A percentile compares a stretch with the other conserved stretches of the same genome.
Conservation (phyloP, 2,329 filamentous ascomycete genomes). For the Colletotrichum sp. region DNA sequence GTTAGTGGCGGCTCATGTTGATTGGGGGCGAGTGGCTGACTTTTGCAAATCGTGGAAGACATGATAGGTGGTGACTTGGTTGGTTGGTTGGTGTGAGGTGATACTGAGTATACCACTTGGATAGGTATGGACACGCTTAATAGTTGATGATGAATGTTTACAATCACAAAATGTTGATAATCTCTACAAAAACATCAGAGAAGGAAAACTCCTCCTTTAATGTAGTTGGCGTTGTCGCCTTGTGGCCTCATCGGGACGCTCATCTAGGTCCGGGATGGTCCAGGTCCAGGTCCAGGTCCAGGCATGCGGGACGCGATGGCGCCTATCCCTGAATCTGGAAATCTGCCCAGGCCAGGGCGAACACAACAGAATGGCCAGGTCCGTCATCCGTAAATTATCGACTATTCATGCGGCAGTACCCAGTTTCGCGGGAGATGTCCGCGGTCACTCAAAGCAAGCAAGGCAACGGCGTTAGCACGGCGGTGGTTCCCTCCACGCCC, state of each 20-base stretch:
- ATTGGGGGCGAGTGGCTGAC: neutral
- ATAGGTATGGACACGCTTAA: neutral
- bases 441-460: neutral
- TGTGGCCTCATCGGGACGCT: slow-evolving; percentile 26
- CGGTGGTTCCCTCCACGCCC: neutral
- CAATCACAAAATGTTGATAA: neutral
- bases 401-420: slow-evolving; percentile 3
- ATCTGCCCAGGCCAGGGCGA: neutral
- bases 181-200: neutral
- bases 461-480: neutral
- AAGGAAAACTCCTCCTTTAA: slow-evolving; percentile 8
- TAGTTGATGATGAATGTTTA: neutral
- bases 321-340: slow-evolving; percentile 8
- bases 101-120: neutral
- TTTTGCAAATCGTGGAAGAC: slow-evolving; percentile 10
- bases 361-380: slow-evolving; percentile 9
- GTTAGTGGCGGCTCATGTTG: neutral
- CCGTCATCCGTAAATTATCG: neutral
- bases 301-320: slow-evolving; percentile 6
- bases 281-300: slow-evolving; percentile 15
- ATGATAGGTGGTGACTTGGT: neutral
- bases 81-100: neutral
- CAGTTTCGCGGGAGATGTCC: slow-evolving; percentile 1
- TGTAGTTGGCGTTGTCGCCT: slow-evolving; percentile 21
- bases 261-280: slow-evolving; percentile 13